Evolutionary conservation across 495 filamentous ascomycete genomes (phyloP), one percentile per base, ranked within the genome.

Genomic region (Hyaloscypha bicolor): DNA sequence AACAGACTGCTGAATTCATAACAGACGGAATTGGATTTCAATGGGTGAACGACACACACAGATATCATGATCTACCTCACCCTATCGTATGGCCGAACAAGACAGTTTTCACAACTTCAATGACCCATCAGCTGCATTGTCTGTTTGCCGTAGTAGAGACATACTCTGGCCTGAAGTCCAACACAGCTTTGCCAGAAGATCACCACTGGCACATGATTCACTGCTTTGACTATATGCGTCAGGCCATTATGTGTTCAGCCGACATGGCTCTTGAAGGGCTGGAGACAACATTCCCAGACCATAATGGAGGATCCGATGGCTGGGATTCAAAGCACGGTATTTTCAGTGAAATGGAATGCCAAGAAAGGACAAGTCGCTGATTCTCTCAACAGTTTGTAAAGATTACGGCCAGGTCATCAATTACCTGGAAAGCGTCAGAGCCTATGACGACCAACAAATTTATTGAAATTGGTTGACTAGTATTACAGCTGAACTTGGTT

Each of bases 141-240:
- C 74, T 82, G 75, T 82, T 78, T 64, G 79, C 80, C 60, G 75
- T 82, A 58, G 79, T 78, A 6, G 76, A 82, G 55, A 79, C 77
- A 0, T 82, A 81, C 71, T 81, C 78, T 9, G 79, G 77, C 22
- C 68, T 82, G 22, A 77, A 73, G 9, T 72, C 75, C 9, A 74
- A 76, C 57, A 71, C 74, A 42, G 60, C 75, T 22, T 69, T 82
- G 35, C 79, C 79, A 52, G 77, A 79, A 29, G 80, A 82, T 64
- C 78, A 81, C 71, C 79, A 82, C 63, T 81, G 80, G 80, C 80
- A 82, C 63, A 81, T 81, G 78, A 79, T 79, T 31, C 80, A 82
- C 71, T 82, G 80, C 73, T 81, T 82, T 65, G 79, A 81, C 65
- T 81, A 81, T 62, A 78, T 82, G 77, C 73, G 80, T 16, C 81